A percentile compares a stretch with the other conserved stretches of the same genome.
phyloP scores from a whole-genome alignment of 1,284 basidiomycete genomes.

The Sphaerobolus stellatus region DNA sequence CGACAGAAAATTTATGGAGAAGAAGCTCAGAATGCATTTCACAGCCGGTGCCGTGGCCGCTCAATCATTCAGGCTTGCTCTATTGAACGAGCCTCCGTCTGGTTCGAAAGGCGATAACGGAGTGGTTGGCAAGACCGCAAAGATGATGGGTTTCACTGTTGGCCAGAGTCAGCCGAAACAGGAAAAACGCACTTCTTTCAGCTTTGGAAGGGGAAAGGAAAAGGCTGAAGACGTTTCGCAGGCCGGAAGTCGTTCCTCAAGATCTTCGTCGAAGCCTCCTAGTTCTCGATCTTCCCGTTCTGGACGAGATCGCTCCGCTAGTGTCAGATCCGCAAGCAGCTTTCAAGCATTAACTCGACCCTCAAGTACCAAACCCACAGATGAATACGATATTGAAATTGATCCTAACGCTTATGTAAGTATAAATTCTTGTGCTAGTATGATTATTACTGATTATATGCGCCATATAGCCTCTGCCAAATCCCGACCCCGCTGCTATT shows the following conservation, averaged over 20 bases:
- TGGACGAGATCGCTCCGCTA: too few species aligned
- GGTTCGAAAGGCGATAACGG: neutral
- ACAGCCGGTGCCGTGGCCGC: neutral
- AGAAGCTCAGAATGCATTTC: neutral
- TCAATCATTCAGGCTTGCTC: neutral
- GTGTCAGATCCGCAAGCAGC: neutral
- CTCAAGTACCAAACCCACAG: neutral
- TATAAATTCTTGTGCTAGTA: neutral
- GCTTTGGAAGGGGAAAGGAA: too few species aligned
- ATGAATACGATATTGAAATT: neutral
- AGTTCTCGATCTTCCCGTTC: too few species aligned
- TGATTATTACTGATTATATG: neutral
- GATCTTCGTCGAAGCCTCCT: too few species aligned
- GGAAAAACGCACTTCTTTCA: too few species aligned
- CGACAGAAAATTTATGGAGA: conserved; percentile 2
- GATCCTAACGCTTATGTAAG: neutral
- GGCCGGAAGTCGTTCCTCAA: too few species aligned
- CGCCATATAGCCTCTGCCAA: neutral
- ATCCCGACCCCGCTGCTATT: neutral
- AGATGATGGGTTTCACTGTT: conserved; percentile 7
- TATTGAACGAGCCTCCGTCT: neutral
- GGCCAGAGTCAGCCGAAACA: too few species aligned
- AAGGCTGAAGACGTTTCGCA: too few species aligned
- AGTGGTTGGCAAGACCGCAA: neutral
- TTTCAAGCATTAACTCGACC: neutral